Base-by-base conservation (phyloP, 345 rosid species). In the Moricandia moricandioides region DNA sequence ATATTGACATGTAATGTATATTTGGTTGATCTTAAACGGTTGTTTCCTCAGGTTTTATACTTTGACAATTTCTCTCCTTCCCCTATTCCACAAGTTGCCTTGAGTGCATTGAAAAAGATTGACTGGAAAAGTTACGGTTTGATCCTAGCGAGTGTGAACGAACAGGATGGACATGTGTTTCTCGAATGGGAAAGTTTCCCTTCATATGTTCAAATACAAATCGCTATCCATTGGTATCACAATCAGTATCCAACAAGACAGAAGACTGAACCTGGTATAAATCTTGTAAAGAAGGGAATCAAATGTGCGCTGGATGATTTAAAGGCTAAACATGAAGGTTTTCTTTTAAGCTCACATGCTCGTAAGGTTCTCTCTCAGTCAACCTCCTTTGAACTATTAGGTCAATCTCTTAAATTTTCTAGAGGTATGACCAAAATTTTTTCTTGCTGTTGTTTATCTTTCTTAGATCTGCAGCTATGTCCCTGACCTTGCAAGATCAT, bases 71-170 rank as follows among this genome's bases (percentile, higher is more conserved):
- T 88, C 83, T 81, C 78, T n/a, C 90, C 88, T 67, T 79, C 83
- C 76, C 67, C 87, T 34, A 65, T 87, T 58, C 74, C 88, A 60
- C 79, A 75, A 39, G 65, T 85, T 75, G 79, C 84, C 68, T 77
- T 86, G 59, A 86, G 58, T 34, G 97, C 89, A 49, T 69, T 95
- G 78, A 75, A 80, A 70, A 80, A 85, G 82, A 69, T 89, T 58
- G 89, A 90, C 72, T 95, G 99, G 99, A 88, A 85, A 84, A 87
- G 84, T 69, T 95, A 92, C 62, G 99, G 97, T 72, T 81, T 95
- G 86, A 73, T 69, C 51, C 74, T 89, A 68, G 75, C 67, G 31
- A 85, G 58, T 35, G 80, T 80, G 69, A 76, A 43, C 39, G 89
- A 89, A 61, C 84, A 83, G 78, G 89, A 80, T 30, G 86, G 81